Evolutionary conservation across 495 filamentous ascomycete species (phyloP).

Genomic region (Penicillium antarcticum): DNA sequence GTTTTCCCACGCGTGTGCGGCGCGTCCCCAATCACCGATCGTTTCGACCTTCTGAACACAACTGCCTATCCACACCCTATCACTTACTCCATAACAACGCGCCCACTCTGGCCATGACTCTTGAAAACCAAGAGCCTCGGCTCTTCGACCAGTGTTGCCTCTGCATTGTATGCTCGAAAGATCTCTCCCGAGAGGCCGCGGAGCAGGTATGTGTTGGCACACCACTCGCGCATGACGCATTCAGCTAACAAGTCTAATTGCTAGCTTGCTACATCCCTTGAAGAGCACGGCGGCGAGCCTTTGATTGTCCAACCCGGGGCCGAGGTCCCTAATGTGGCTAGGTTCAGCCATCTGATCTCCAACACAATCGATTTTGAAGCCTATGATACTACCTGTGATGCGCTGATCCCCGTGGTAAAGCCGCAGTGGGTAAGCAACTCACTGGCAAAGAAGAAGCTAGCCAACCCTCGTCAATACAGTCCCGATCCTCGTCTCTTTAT

Average conservation of each 20-base stretch:
- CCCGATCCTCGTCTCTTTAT: slow-evolving; percentile 91
- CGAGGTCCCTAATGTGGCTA: slow-evolving; percentile 48
- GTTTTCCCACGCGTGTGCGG: slow-evolving; percentile 3
- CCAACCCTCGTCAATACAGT: slow-evolving; percentile 76
- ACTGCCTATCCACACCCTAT: background rate
- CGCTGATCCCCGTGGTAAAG: slow-evolving; percentile 80
- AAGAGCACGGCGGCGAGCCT: slow-evolving; percentile 53
- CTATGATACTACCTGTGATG: slow-evolving; percentile 64
- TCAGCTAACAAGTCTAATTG: background rate
- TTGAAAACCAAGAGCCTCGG: slow-evolving; percentile 23
- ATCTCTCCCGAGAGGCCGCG: slow-evolving; percentile 42
- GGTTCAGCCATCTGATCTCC: slow-evolving; percentile 80
- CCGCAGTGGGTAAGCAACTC: slow-evolving; percentile 74
- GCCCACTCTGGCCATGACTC: slow-evolving; percentile 24
- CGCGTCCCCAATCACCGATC: background rate
- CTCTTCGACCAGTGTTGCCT: slow-evolving; percentile 44
- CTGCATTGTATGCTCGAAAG: slow-evolving; percentile 44
- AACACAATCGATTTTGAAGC: slow-evolving; percentile 83
- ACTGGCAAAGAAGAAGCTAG: slow-evolving; percentile 62
- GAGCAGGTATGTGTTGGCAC: slow-evolving; percentile 33
- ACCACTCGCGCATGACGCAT: slow-evolving; percentile 4
- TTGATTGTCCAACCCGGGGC: slow-evolving; percentile 41
- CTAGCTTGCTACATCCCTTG: slow-evolving; percentile 36
- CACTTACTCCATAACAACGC: too few relatives aligned
- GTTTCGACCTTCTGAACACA: background rate